Conservation (phyloP, 129 eudicot genomes). For the Tagetes patula region DNA sequence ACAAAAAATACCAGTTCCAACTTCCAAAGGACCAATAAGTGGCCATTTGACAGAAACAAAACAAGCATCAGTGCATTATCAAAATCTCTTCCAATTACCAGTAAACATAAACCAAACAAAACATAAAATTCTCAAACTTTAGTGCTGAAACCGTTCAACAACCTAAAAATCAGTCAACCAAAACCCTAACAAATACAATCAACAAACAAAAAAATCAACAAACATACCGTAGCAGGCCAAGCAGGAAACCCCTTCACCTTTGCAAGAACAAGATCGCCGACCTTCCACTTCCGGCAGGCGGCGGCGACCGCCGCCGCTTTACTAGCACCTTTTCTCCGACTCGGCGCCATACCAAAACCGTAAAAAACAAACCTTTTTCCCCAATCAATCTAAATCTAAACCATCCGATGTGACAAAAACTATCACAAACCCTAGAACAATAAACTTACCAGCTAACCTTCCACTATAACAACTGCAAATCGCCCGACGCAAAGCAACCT, state of each 20-base stretch:
- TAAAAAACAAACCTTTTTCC: conserved; percentile 24
- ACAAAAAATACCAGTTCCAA: conserved; percentile 12
- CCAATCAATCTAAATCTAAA: conserved; percentile 29
- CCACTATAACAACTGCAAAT: conserved; percentile 18
- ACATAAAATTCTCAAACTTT: neutral
- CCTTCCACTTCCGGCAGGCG: conserved; percentile 83
- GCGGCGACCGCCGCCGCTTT: conserved; percentile 84
- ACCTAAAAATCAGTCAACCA: neutral
- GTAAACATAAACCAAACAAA: neutral
- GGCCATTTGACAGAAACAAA: neutral
- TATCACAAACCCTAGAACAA: neutral
- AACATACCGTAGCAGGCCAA: conserved; percentile 96
- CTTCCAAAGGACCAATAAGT: neutral
- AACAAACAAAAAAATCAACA: neutral
- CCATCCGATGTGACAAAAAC: conserved; percentile 19
- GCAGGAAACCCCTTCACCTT: conserved; percentile 97
- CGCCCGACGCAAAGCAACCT: conserved; percentile 31
- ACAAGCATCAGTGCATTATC: neutral
- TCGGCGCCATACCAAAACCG: conserved; percentile 67
- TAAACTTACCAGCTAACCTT: conserved; percentile 20
- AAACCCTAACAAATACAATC: conserved; percentile 27
- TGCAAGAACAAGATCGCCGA: conserved; percentile 96
- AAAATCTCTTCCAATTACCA: neutral
- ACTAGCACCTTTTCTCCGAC: conserved; percentile 67
- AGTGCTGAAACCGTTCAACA: neutral